Base-by-base conservation (phyloP, 139 green algal genomes). In the Tetradesmus obliquus region DNA sequence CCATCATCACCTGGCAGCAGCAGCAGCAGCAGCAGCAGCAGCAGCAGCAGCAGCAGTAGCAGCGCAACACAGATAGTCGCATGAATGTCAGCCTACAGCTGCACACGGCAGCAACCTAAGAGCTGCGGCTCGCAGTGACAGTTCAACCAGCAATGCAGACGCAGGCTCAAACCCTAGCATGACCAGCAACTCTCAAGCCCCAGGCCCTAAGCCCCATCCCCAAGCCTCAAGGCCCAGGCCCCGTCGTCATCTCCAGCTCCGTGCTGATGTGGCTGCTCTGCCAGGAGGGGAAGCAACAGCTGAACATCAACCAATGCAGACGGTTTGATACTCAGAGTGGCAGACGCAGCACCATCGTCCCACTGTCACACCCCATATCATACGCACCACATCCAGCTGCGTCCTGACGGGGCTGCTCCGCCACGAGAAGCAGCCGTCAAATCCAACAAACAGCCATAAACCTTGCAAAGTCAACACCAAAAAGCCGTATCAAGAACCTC, bases 201-300 rank as follows among this genome's bases (percentile, higher is more conserved):
- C 32, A 45, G 32, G 32, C 32, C 32, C 32, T 45, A 45, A 45
- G 32, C 32, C 32, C 32, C 0, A 45, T 0, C 32, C 32, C 32
- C 32, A 45, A 45, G 32, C 32, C 32, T 0, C 32, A 45, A 45
- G 32, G 0, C 32, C 32, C 32, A 45, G 32, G 0, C 32, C 32
- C 9, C 57, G 92, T 58, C 82, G 97, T 95, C 89, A 94, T 97
- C 82, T 98, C 97, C 1, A 99, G 96, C 94, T 99, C 97, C 0
- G 97, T 99, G 86, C 87, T 91, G 2, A 96, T 95, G 1, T 96
- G 97, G 19, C 87, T 94, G 55, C 55, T 82, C 83, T 92, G 84
- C 90, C 90, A 90, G 83, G n/a, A 84, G 55, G 87, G 89, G 20
- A 83, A 81, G 32, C 32, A 45, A 45, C 32, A 45, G 32, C 32